These are phyloP conservation scores for Rhodotorula diobovata DNA, from an alignment of 768 basidiomycete genomes.

Conservation along the genomic window DNA sequence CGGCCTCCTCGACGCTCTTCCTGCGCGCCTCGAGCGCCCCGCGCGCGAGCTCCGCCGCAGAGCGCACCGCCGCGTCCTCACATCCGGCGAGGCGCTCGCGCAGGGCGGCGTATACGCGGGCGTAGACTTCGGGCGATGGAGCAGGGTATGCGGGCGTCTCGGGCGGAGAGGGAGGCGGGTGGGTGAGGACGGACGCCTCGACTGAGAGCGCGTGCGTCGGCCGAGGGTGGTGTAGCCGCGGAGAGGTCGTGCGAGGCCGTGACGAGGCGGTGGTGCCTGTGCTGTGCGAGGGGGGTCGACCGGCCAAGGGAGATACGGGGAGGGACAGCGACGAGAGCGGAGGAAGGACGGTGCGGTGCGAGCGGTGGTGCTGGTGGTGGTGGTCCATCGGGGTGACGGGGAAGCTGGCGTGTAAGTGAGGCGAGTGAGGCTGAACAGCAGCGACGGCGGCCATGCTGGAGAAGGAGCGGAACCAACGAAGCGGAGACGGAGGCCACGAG, in stretches of 20 bases:
- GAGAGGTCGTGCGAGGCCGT: background rate
- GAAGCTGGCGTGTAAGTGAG: too few relatives aligned
- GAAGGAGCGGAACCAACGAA: too few relatives aligned
- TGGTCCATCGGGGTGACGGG: background rate
- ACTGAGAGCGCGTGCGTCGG: background rate
- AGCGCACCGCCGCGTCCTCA: background rate
- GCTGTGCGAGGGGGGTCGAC: background rate
- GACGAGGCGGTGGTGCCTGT: background rate
- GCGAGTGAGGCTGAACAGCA: too few relatives aligned
- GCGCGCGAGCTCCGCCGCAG: background rate
- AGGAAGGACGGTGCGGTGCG: slow-evolving; percentile 1
- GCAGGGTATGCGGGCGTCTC: background rate
- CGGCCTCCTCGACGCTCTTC: background rate
- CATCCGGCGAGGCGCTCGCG: background rate
- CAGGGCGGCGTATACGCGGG: slow-evolving; percentile 9
- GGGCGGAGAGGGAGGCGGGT: background rate
- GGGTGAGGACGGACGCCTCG: background rate
- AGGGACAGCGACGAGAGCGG: slow-evolving; percentile 9
- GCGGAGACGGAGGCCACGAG: too few relatives aligned
- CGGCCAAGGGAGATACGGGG: background rate
- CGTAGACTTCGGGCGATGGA: slow-evolving; percentile 5
- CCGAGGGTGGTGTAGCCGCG: slow-evolving; percentile 3
- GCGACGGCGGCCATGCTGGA: too few relatives aligned
- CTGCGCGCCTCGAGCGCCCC: slow-evolving; percentile 2
- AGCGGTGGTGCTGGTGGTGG: background rate